A percentile compares a stretch with the other conserved stretches of the same genome.
These are phyloP conservation scores for Dichomitus squalens DNA, from an alignment of 1,284 basidiomycete genomes.

Conservation along the genomic window DNA sequence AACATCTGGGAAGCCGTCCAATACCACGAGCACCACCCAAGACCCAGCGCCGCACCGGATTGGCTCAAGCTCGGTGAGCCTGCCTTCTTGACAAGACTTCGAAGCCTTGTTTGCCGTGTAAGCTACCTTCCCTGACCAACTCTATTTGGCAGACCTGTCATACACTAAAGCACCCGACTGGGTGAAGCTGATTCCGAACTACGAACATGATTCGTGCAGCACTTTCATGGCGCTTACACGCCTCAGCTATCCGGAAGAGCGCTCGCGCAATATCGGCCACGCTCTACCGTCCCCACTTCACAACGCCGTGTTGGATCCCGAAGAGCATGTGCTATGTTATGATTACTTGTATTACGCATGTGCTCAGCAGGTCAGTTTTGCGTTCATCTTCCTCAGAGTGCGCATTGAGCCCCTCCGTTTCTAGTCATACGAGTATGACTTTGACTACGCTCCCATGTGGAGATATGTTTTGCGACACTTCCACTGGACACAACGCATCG, in stretches of 20 bases:
- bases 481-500: slow-evolving; percentile 44
- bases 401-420: background rate
- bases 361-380: slow-evolving; percentile 33
- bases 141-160: slow-evolving; percentile 44
- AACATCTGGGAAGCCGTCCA: slow-evolving; percentile 60
- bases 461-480: slow-evolving; percentile 47
- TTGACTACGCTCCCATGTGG: slow-evolving; percentile 53
- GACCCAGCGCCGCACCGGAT: slow-evolving; percentile 45
- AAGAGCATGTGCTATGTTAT: slow-evolving; percentile 55
- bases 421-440: slow-evolving; percentile 46
- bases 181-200: slow-evolving; percentile 42
- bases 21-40: slow-evolving; percentile 44
- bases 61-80: slow-evolving; percentile 54
- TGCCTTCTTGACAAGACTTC: background rate
- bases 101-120: background rate
- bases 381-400: background rate
- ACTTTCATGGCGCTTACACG: slow-evolving; percentile 50
- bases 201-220: slow-evolving; percentile 43
- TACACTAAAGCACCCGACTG: slow-evolving; percentile 48
- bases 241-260: slow-evolving; percentile 46
- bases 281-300: slow-evolving; percentile 40
- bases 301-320: slow-evolving; percentile 42
- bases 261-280: slow-evolving; percentile 34
- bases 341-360: slow-evolving; percentile 57
- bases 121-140: background rate